phyloP scores from a whole-genome alignment of 345 rosid genomes.

The Boechera retrofracta region DNA sequence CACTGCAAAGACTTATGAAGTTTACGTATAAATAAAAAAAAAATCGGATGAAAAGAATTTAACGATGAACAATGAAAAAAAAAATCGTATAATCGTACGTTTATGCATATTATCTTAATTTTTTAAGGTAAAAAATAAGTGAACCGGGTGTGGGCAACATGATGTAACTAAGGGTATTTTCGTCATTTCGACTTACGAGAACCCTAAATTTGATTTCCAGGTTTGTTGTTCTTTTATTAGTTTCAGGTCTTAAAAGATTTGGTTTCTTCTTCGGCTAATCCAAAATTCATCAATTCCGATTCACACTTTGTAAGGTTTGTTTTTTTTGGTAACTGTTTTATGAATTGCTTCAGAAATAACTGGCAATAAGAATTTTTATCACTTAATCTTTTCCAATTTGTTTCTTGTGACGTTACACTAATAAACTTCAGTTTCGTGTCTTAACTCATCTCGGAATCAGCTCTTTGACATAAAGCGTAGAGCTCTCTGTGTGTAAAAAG shows the following conservation, averaged over 20 bases:
- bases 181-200: constrained; percentile 23
- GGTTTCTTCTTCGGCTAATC: constrained; percentile 5
- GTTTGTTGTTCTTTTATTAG: constrained; percentile 6
- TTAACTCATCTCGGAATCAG: background rate
- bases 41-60: no score
- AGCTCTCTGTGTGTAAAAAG: background rate
- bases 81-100: no score
- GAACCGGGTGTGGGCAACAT: no score
- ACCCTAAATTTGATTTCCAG: constrained; percentile 25
- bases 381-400: background rate
- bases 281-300: background rate
- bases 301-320: background rate
- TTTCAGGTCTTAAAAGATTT: background rate
- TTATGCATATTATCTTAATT: no score
- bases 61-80: no score
- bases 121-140: no score
- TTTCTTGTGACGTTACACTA: background rate
- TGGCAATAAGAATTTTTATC: no score
- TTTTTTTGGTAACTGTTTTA: no score
- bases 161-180: constrained; percentile 11
- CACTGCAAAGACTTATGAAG: no score
- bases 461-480: no score
- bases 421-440: background rate
- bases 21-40: no score
- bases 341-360: no score